phyloP scores from a whole-genome alignment of 345 rosid genomes.

The Eucalyptus victrix region DNA sequence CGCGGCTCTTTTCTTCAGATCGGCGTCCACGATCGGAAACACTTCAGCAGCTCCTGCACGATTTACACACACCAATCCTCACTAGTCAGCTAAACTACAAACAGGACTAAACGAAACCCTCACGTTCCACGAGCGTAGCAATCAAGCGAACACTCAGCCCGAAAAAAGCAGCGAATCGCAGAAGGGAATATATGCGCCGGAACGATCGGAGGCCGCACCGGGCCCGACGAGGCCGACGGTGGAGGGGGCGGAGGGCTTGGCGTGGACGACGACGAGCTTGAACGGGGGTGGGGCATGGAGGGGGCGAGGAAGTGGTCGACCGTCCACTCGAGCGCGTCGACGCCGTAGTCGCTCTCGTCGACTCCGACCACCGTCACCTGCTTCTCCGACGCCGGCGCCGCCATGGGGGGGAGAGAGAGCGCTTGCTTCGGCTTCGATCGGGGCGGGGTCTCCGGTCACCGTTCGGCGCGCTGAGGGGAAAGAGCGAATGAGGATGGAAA shows the following conservation, averaged over 20 bases:
- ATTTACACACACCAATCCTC: neutral
- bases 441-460: neutral
- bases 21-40: slow-evolving; percentile 46
- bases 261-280: slow-evolving; percentile 40
- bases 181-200: neutral
- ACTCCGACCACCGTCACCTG: slow-evolving; percentile 31
- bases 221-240: slow-evolving; percentile 26
- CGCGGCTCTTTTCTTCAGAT: slow-evolving; percentile 60
- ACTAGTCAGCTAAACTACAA: neutral
- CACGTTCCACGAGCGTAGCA: neutral
- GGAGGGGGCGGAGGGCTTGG: slow-evolving; percentile 19
- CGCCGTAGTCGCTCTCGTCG: slow-evolving; percentile 39
- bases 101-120: neutral
- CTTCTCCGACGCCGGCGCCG: neutral
- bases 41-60: slow-evolving; percentile 60
- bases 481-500: neutral
- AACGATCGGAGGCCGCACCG: neutral
- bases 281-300: slow-evolving; percentile 12
- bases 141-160: neutral
- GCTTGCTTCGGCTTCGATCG: neutral
- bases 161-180: neutral
- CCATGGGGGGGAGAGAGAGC: neutral
- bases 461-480: no score
- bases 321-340: slow-evolving; percentile 39
- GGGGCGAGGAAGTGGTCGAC: slow-evolving; percentile 40